Evolutionary conservation across 805 yeast species (phyloP), one percentile per base, ranked within the genome.

Genomic region (Spathaspora boniae): DNA sequence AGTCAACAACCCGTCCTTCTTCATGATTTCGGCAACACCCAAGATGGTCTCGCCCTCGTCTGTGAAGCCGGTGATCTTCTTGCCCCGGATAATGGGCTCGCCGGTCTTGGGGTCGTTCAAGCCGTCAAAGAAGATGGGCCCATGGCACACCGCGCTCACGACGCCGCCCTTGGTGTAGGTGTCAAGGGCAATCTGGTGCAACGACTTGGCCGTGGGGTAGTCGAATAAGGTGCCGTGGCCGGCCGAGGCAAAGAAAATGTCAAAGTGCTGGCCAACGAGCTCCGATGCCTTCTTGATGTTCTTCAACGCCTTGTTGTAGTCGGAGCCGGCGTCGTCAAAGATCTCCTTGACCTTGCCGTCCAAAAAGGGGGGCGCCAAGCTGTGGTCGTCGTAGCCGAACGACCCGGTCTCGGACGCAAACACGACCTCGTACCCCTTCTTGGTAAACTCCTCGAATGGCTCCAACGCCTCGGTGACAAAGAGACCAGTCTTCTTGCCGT

Each of bases 71-170:
- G 86, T 79, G 33, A 75, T 63, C 19, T 62, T 64, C 53, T 70
- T 74, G 36, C 80, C 84, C 42, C 71, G 53, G 37, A 72, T 62
- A 34, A 81, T 45, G 12, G 60, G 55, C 31, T 64, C 58, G 28
- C 76, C 76, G 12, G 70, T 60, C 6, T 47, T 39, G 27, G 50
- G 42, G 44, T 74, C 75, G 26, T 50, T 58, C 43, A 79, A 51
- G 29, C 64, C 62, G n/a, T 65, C 72, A 41, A 80, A 73, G 42
- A 79, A 65, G 16, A 69, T 67, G n/a, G 82, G 82, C 6, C 83
- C 86, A 45, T 80, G 85, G 55, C 86, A 80, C 6, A 80, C 85
- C 11, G 85, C 82, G 28, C 78, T 56, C 16, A 80, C 70, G 26
- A 77, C 69, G 32, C 83, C 84, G 26, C 73, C 75, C 15, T 68